Evolutionary conservation across 345 rosid genomes (phyloP), one percentile per base, ranked within the genome.

Genomic region (Rhizophora apiculata): DNA sequence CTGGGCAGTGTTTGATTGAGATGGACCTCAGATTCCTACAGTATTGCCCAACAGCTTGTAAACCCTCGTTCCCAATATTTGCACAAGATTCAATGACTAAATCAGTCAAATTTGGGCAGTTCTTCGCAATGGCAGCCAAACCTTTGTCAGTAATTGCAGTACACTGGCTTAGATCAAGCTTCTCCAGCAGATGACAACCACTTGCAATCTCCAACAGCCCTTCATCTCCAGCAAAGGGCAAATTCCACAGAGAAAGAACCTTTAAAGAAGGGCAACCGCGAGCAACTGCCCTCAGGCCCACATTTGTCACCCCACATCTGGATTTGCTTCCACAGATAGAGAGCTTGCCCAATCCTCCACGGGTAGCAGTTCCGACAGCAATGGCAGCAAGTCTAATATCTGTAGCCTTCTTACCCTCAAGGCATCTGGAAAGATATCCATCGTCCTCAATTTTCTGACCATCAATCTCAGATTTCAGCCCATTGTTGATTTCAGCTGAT

Each of bases 341-440:
- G 34, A 95, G 89, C 68, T 95, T 92, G 10, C 90, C 96, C 53
- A 95, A 68, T 18, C 99, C 98, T 21, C 99, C 99, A 57, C 86
- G 89, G 22, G 78, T 72, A 60, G 96, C 89, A 60, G 97, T 87
- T 66, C 99, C 98, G 46, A 95, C 96, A 49, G 94, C 86, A 16
- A 95, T 84, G 0, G 99, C 85, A 66, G 99, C 92, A 67, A 95
- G 88, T 75, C 92, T 86, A 51, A 87, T 69, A 79, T 95, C 99
- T 0, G 93, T 92, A 6, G 96, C 97, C 74, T 88, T 95, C 82
- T 86, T 87, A 67, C 96, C 99, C 77, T 89, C 96, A 82, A 95
- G 80, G 72, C 77, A 84, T 80, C 99, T 86, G 46, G 96, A 82
- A 22, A 90, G 89, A 57, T 73, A 83, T 58, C 98, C 99, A 73